Evolutionary conservation across 495 filamentous ascomycete genomes (phyloP).

Genomic region (Podospora fimiseda): DNA sequence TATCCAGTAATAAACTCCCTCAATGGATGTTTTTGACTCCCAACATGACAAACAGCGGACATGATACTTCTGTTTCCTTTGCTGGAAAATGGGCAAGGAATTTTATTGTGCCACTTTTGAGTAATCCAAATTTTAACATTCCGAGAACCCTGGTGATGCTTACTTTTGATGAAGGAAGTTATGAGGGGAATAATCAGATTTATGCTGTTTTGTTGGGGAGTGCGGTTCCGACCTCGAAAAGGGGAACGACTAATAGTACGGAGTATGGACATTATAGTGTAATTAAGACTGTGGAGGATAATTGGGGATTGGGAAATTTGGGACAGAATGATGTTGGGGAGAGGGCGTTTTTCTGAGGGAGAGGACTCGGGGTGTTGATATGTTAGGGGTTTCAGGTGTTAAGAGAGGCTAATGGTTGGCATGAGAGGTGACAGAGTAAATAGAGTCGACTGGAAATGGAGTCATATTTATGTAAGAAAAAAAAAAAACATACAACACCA

Average conservation of each 20-base stretch:
- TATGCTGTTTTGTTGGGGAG: slow-evolving; percentile 60
- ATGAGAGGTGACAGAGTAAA: no score
- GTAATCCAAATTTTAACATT: slow-evolving; percentile 56
- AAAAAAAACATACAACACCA: no score
- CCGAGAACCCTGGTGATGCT: slow-evolving; percentile 62
- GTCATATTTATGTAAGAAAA: no score
- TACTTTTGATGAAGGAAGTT: slow-evolving; percentile 65
- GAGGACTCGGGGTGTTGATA: no score
- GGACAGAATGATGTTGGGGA: slow-evolving; percentile 24
- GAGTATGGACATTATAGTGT: slow-evolving; percentile 69
- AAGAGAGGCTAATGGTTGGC: no score
- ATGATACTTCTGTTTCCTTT: slow-evolving; percentile 58
- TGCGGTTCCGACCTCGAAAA: slow-evolving; percentile 52
- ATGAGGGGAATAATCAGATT: slow-evolving; percentile 47
- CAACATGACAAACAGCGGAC: slow-evolving; percentile 63
- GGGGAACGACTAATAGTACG: slow-evolving; percentile 56
- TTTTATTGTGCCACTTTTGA: slow-evolving; percentile 58
- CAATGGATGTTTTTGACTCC: slow-evolving; percentile 74
- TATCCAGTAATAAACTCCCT: slow-evolving; percentile 51
- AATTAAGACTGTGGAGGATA: slow-evolving; percentile 59
- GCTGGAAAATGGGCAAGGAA: slow-evolving; percentile 52
- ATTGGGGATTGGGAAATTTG: slow-evolving; percentile 46
- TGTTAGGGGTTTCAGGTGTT: no score
- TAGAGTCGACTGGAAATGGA: no score
- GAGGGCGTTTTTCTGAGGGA: slow-evolving; percentile 18